Base-by-base conservation (phyloP, 208 protist species). In the Crithidia brevicula region DNA sequence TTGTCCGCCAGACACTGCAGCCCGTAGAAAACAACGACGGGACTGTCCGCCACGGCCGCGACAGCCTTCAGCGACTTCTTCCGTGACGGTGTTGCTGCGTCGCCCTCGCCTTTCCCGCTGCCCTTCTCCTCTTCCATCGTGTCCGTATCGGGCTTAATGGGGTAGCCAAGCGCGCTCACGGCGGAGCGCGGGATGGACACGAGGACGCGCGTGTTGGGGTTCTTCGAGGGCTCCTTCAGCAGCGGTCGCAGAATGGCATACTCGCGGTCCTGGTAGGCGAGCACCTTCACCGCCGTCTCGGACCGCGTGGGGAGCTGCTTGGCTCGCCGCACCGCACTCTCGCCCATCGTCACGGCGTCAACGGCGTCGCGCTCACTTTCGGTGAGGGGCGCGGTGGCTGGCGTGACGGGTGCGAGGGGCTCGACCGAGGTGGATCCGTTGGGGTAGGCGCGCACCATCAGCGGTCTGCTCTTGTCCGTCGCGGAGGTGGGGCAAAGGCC, bases 1-100 rank as follows among this genome's bases (percentile, higher is more conserved):
- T 79, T 92, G 23, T 89, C 83, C 16, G 88, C 81, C 33, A 96
- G 67, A 40, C 91, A 96, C 75, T 96, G 79, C 30, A 96, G 58
- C 0, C 91, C 91, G 63, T 93, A 96, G 54, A 93, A 96, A 36
- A 76, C 77, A 2, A 89, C 80, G 3, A 68, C 47, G 16, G 63
- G 8, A 7, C 67, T 69, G n/a, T 28, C 23, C 22, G 30, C 9
- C 2, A 27, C 13, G 13, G 54, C 49, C 3, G 58, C 64, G 45
- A 20, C 74, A 20, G 43, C 47, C 47, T 5, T 67, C 51, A n/a
- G 31, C 49, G 28, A 58, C 43, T 53, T 65, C 20, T 49, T 65
- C 13, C 20, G 27, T 31, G 38, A 3, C 46, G 43, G 15, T 50
- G 34, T 38, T 10, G 5, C n/a, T 58, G 31, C 1, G 33, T 25